Evolutionary conservation across 78 protist genomes (phyloP).

Genomic region (Mantamonas sphyraenae): DNA sequence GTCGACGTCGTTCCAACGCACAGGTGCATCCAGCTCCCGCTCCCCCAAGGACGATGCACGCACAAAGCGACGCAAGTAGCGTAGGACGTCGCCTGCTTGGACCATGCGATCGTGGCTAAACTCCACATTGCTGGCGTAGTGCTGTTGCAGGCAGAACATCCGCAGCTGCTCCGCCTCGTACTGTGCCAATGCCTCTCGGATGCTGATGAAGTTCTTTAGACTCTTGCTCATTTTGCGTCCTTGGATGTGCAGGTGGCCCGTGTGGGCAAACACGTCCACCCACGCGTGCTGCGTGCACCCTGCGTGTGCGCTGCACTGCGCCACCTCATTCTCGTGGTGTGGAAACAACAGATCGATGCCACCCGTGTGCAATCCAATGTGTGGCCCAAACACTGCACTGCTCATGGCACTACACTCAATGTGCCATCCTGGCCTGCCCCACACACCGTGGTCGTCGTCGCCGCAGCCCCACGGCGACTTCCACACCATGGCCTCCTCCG

Average conservation of each 20-base stretch:
- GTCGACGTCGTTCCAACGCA: too few relatives aligned
- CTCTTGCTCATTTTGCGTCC: slow-evolving; percentile 59
- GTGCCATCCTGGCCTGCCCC: slow-evolving; percentile 79
- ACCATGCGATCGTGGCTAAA: too few relatives aligned
- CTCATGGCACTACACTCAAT: slow-evolving; percentile 66
- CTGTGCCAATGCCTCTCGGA: slow-evolving; percentile 17
- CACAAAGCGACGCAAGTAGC: too few relatives aligned
- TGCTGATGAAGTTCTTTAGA: slow-evolving; percentile 51
- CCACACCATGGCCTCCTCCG: too few relatives aligned
- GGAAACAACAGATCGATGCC: slow-evolving; percentile 68
- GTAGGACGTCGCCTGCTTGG: too few relatives aligned
- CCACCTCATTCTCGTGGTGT: slow-evolving; percentile 73
- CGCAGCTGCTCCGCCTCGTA: slow-evolving; percentile 39
- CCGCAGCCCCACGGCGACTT: slow-evolving; percentile 61
- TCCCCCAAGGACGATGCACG: too few relatives aligned
- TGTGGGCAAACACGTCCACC: slow-evolving; percentile 13
- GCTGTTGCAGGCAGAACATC: slow-evolving; percentile 42
- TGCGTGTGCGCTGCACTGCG: slow-evolving; percentile 22
- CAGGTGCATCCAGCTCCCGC: too few relatives aligned
- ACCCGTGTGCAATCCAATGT: slow-evolving; percentile 46
- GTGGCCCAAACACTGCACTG: slow-evolving; percentile 16
- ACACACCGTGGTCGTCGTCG: background rate
- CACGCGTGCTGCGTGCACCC: background rate
- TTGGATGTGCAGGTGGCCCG: slow-evolving; percentile 32
- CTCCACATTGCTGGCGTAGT: too few relatives aligned